Conservation (phyloP, 2,329 filamentous ascomycete genomes). For the Penicillium sp. region DNA sequence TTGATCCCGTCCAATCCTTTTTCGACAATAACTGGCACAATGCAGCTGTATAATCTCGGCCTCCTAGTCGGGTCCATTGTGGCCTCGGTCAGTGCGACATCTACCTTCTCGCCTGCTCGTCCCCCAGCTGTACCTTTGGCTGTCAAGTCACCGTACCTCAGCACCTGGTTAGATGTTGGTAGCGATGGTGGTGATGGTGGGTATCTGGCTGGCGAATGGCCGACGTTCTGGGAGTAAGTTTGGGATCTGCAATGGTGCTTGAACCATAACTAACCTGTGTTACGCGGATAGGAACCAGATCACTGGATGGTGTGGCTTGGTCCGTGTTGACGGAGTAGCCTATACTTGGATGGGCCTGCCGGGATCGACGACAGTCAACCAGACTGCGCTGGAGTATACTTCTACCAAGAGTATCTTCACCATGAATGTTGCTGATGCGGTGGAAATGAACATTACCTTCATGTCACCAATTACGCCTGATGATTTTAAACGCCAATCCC, state of each 20-base stretch:
- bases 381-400: constrained; percentile 68
- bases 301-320: constrained; percentile 67
- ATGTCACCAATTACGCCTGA: constrained; percentile 68
- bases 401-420: constrained; percentile 71
- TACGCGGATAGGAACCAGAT: constrained; percentile 50
- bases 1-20: constrained; percentile 18
- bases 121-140: constrained; percentile 71
- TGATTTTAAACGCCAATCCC: constrained; percentile 66
- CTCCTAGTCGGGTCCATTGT: constrained; percentile 26
- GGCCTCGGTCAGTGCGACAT: constrained; percentile 34
- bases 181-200: constrained; percentile 64
- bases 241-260: background rate
- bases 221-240: constrained; percentile 67
- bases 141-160: constrained; percentile 74
- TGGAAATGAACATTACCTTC: constrained; percentile 69
- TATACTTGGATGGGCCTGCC: constrained; percentile 69
- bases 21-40: constrained; percentile 19
- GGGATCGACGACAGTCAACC: constrained; percentile 50
- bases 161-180: constrained; percentile 66
- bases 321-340: constrained; percentile 64
- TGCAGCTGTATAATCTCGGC: constrained; percentile 30
- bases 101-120: constrained; percentile 63
- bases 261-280: constrained; percentile 14
- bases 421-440: constrained; percentile 61
- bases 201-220: constrained; percentile 68